Base-by-base conservation (phyloP, 805 yeast genomes). In the Sporopachydermia lactativora region DNA sequence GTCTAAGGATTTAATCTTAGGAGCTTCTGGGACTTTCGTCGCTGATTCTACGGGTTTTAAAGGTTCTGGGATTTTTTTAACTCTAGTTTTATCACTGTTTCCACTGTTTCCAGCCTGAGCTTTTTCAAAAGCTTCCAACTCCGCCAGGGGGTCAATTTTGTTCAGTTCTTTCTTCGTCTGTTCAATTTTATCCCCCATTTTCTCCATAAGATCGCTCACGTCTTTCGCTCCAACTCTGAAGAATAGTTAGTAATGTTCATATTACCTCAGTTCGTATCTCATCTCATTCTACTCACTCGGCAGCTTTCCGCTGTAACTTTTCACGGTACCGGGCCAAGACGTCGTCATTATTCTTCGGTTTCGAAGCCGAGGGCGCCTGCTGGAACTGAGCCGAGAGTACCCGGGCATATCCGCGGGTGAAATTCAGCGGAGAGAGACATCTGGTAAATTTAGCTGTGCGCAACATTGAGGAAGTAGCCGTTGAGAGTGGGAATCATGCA, bases 91-190 rank as follows among this genome's bases (percentile, higher is more conserved):
- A 15, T 48, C 41, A 40, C 42, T 24, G 31, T 35, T 19, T 43
- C 42, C 47, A 16, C 15, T 34, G 11, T 47, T 42, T 2, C 49
- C 41, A 19, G 46, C 42, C 41, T 48, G 47, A 5, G 51, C 50
- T 43, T 45, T 52, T 43, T 58, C 62, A 40, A 46, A 60, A 18
- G 45, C 50, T 43, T 41, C 52, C 19, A 42, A 35, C 15, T 77
- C 82, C 39, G 70, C 63, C 48, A 81, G 60, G 0, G 92, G 92
- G 53, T 84, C 94, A 11, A 81, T 59, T 42, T 65, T 71, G 52
- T 65, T 68, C 51, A 81, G 62, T 43, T 75, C 73, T 44, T 64
- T 65, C 53, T 75, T 79, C 38, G 65, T 70, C 28, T 58, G 52
- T 31, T 68, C 74, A 37, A 85, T 73, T 16, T 73, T 69, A 35